Conservation (phyloP, 1,139 yeast species). For the Pichia sp. region DNA sequence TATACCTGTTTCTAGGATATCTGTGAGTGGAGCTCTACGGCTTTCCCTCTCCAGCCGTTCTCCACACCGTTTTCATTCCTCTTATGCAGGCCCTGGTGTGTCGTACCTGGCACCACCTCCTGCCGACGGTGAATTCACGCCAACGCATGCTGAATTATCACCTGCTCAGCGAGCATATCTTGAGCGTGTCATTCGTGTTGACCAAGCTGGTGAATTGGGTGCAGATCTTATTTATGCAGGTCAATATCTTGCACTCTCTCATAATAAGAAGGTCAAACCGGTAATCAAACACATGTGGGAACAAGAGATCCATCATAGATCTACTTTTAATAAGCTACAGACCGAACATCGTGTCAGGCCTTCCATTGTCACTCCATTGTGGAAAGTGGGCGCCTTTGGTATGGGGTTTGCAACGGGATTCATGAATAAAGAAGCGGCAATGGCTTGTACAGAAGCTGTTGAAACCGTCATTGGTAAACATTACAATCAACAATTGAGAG, state of each 20-base stretch:
- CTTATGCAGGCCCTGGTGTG: slow-evolving; percentile 11
- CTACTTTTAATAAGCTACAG: slow-evolving; percentile 75
- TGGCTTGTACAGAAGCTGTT: slow-evolving; percentile 99
- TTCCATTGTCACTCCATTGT: slow-evolving; percentile 78
- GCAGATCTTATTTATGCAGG: slow-evolving; percentile 93
- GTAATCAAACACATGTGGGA: slow-evolving; percentile 96
- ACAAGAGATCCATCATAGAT: slow-evolving; percentile 87
- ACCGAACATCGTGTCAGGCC: slow-evolving; percentile 80
- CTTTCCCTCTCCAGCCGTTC: no score
- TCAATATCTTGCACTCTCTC: slow-evolving; percentile 71
- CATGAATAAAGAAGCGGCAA: slow-evolving; percentile 90
- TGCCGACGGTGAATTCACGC: slow-evolving; percentile 7
- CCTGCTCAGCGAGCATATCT: slow-evolving; percentile 63
- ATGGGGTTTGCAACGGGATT: slow-evolving; percentile 85
- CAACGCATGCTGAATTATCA: slow-evolving; percentile 23
- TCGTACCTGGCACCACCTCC: slow-evolving; percentile 9
- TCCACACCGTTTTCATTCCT: slow-evolving; percentile 13
- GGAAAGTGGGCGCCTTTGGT: slow-evolving; percentile 87
- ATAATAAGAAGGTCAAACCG: slow-evolving; percentile 62
- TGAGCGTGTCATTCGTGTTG: slow-evolving; percentile 78
- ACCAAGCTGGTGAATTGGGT: slow-evolving; percentile 98
- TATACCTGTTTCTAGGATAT: no score
- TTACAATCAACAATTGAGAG: slow-evolving; percentile 83
- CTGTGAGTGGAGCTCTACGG: no score
- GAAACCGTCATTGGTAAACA: slow-evolving; percentile 98